Conservation (phyloP, 2,329 filamentous ascomycete genomes). For the Cadophora sp. region DNA sequence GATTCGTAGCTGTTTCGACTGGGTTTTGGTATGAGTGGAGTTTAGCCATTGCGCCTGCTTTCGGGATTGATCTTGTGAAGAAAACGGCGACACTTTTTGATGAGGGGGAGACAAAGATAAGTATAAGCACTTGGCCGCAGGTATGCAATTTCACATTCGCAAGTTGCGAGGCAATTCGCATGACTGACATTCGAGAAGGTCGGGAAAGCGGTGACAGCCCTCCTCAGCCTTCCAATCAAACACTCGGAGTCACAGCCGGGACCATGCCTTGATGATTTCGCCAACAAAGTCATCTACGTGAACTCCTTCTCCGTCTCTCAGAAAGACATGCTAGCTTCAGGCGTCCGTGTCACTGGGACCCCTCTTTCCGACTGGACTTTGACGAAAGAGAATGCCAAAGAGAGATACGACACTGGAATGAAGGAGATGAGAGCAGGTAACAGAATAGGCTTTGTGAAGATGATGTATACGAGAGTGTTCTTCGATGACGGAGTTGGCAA, state of each 20-base stretch:
- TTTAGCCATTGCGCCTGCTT: slow-evolving; percentile 47
- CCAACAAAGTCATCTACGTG: slow-evolving; percentile 51
- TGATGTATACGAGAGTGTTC: slow-evolving; percentile 31
- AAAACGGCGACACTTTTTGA: slow-evolving; percentile 55
- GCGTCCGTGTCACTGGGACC: slow-evolving; percentile 33
- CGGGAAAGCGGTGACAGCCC: background rate
- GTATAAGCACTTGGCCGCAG: slow-evolving; percentile 55
- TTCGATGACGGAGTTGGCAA: slow-evolving; percentile 29
- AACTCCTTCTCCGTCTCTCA: slow-evolving; percentile 55
- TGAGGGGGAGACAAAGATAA: slow-evolving; percentile 54
- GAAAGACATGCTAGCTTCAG: slow-evolving; percentile 54
- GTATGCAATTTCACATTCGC: background rate
- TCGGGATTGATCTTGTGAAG: slow-evolving; percentile 57
- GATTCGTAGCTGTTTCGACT: slow-evolving; percentile 50
- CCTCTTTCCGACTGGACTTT: slow-evolving; percentile 35
- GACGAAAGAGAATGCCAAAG: slow-evolving; percentile 14
- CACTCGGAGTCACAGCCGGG: background rate
- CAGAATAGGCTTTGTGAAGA: slow-evolving; percentile 27
- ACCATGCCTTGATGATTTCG: slow-evolving; percentile 11
- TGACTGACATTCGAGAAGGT: background rate
- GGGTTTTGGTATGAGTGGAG: slow-evolving; percentile 63
- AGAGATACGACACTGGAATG: slow-evolving; percentile 27
- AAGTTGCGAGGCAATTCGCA: background rate
- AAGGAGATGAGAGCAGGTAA: slow-evolving; percentile 29
- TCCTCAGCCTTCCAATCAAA: background rate